These are phyloP conservation scores for Panus rudis DNA, from an alignment of 768 basidiomycete genomes.

Conservation along the genomic window DNA sequence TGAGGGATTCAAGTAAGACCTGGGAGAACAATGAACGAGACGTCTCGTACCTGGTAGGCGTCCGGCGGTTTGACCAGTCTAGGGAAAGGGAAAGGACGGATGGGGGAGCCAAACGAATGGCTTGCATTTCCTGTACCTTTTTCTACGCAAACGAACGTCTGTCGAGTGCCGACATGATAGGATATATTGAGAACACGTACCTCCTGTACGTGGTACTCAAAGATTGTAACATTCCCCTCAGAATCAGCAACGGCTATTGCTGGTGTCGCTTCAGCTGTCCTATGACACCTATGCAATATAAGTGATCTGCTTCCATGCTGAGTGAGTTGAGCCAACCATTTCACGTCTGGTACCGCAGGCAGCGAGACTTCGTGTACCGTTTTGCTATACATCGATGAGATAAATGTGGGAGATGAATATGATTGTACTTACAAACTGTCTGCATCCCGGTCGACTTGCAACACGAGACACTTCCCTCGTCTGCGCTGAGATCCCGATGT, in stretches of 20 bases:
- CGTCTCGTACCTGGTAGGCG: constrained; percentile 35
- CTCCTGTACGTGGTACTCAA: constrained; percentile 44
- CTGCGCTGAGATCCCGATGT: constrained; percentile 29
- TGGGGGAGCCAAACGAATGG: constrained; percentile 41
- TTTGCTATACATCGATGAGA: constrained; percentile 28
- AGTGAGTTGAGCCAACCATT: constrained; percentile 55
- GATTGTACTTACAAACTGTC: constrained; percentile 28
- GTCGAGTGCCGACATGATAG: not conserved
- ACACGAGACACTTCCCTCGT: constrained; percentile 70
- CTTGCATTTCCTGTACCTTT: constrained; percentile 31
- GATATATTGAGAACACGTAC: constrained; percentile 26
- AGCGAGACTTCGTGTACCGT: constrained; percentile 63
- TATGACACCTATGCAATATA: constrained; percentile 48
- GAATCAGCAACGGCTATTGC: constrained; percentile 77
- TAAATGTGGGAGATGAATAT: not conserved
- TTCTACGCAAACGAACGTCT: constrained; percentile 7
- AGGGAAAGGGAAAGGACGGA: constrained; percentile 80
- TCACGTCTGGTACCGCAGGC: constrained; percentile 88
- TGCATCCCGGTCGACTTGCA: constrained; percentile 34
- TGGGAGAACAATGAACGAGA: not conserved
- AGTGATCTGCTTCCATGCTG: not conserved
- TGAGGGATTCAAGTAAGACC: constrained; percentile 19
- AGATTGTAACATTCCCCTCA: constrained; percentile 68
- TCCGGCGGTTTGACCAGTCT: constrained; percentile 82
- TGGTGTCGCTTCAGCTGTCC: constrained; percentile 32